Conservation (phyloP, 306 rosid genomes). For the Cucumis hystrix region DNA sequence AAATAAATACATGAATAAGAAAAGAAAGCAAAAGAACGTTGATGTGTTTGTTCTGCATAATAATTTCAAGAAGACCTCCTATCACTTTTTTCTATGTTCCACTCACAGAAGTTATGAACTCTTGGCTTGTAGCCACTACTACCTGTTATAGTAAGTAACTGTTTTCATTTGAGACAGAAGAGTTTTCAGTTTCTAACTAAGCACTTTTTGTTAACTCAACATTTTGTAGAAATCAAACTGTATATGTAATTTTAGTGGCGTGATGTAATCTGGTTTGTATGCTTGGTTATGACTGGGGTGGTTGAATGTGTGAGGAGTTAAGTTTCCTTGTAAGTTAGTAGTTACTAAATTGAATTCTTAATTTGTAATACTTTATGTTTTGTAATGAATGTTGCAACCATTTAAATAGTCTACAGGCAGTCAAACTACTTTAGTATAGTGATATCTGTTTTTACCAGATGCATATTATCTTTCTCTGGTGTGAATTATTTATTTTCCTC, state of each 20-base stretch:
- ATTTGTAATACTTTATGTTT: not conserved
- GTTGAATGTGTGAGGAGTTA: not conserved
- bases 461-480: not conserved
- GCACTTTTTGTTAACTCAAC: not conserved
- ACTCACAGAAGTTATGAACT: not conserved
- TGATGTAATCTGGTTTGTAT: not conserved
- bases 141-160: not conserved
- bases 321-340: not conserved
- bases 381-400: not conserved
- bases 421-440: not conserved
- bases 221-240: not conserved
- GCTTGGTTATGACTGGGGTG: not conserved
- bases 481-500: constrained; percentile 8
- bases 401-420: not conserved
- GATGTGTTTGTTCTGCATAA: not conserved
- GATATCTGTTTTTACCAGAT: not conserved
- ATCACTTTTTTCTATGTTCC: not conserved
- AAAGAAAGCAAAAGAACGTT: not conserved
- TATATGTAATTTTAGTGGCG: not conserved
- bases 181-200: not conserved
- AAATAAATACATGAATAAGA: too few relatives aligned
- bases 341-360: not conserved
- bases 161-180: not conserved
- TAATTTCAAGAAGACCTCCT: not conserved
- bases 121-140: not conserved